Conservation (phyloP, 768 basidiomycete genomes). For the Boletellus emodensis region DNA sequence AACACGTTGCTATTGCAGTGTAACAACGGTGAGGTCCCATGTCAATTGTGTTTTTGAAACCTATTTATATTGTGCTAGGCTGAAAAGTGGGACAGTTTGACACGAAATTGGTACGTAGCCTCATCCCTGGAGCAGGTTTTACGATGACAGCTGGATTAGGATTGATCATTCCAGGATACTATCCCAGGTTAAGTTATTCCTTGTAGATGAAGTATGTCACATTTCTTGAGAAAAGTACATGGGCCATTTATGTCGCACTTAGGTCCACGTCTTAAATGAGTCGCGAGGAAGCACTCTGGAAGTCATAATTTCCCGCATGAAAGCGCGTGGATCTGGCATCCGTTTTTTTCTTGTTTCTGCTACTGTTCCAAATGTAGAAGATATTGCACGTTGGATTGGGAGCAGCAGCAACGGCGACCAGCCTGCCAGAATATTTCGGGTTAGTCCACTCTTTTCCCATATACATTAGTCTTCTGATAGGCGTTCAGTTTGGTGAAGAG, state of each 20-base stretch:
- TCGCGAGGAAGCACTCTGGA: slow-evolving; percentile 88
- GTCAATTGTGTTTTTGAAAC: not conserved
- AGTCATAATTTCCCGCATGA: slow-evolving; percentile 94
- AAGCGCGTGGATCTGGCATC: slow-evolving; percentile 59
- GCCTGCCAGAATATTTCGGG: slow-evolving; percentile 68
- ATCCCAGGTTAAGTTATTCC: slow-evolving; percentile 70
- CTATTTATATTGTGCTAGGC: slow-evolving; percentile 44
- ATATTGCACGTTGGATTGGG: slow-evolving; percentile 88
- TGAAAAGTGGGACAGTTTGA: slow-evolving; percentile 96
- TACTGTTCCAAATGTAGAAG: slow-evolving; percentile 89
- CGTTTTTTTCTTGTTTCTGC: slow-evolving; percentile 91
- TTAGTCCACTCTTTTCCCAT: slow-evolving; percentile 22
- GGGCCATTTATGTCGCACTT: not conserved
- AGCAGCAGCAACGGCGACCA: slow-evolving; percentile 28
- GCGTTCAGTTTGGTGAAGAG: slow-evolving; percentile 80
- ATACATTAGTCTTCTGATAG: not conserved
- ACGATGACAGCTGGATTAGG: slow-evolving; percentile 35
- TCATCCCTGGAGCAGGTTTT: not conserved
- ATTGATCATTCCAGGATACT: slow-evolving; percentile 61
- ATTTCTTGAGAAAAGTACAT: not conserved
- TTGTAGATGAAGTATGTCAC: slow-evolving; percentile 79
- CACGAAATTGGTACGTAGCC: slow-evolving; percentile 76
- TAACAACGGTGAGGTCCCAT: slow-evolving; percentile 62
- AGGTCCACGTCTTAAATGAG: slow-evolving; percentile 95
- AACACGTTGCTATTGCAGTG: slow-evolving; percentile 35